These are phyloP conservation scores for Saccharomyces hybrid DNA, from an alignment of 1,139 yeast genomes.

Conservation along the genomic window DNA sequence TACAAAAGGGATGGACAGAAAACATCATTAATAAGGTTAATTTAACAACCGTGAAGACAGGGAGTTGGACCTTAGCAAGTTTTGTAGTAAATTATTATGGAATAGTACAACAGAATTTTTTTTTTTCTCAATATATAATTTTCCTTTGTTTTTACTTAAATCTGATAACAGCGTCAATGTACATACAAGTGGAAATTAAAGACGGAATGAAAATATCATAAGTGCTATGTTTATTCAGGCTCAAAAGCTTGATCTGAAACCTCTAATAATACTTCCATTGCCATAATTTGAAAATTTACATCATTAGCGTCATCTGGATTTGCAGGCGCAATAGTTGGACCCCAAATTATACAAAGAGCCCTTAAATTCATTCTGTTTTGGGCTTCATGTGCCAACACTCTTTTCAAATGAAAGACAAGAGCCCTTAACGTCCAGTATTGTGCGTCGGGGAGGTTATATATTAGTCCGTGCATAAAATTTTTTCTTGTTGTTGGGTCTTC, in stretches of 20 bases:
- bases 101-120: background rate
- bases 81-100: background rate
- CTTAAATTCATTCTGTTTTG: constrained; percentile 74
- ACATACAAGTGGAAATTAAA: background rate
- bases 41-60: background rate
- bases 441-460: constrained; percentile 87
- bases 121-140: background rate
- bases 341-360: constrained; percentile 86
- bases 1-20: background rate
- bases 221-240: constrained; percentile 39
- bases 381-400: constrained; percentile 57
- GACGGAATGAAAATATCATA: background rate
- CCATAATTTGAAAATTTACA: constrained; percentile 70
- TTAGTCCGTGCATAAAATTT: constrained; percentile 77
- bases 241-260: constrained; percentile 88
- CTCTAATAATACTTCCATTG: constrained; percentile 72
- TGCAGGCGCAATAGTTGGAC: constrained; percentile 66
- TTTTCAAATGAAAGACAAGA: constrained; percentile 73
- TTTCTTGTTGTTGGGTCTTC: constrained; percentile 48
- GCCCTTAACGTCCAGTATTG: constrained; percentile 87
- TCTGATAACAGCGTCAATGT: background rate
- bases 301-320: constrained; percentile 67
- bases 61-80: background rate
- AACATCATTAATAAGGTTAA: background rate
- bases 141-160: background rate